Evolutionary conservation across 2,329 filamentous ascomycete genomes (phyloP).

Genomic region (Colletotrichum noveboracense): DNA sequence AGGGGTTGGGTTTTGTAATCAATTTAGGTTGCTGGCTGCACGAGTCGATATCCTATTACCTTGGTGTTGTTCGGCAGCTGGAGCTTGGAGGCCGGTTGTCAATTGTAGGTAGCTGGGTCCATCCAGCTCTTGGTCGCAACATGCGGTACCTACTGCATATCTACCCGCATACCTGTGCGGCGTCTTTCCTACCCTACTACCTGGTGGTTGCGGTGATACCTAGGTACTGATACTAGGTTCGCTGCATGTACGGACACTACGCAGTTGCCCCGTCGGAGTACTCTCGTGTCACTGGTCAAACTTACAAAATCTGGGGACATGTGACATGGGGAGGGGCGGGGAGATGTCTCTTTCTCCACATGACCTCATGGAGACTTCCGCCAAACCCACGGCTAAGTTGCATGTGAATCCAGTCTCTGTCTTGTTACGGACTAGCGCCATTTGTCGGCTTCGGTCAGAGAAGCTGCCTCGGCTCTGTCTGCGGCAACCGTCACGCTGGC

Average conservation of each 20-base stretch:
- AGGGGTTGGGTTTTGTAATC: neutral
- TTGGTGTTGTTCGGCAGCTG: neutral
- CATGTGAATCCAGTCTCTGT: conserved; percentile 14
- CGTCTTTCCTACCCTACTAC: neutral
- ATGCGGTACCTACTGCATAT: neutral
- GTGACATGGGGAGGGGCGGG: conserved; percentile 2
- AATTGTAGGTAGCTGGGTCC: neutral
- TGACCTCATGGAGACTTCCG: conserved; percentile 11
- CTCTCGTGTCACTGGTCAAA: neutral
- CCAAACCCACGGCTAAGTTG: conserved; percentile 1
- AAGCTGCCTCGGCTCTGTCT: conserved; percentile 24
- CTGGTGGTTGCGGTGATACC: neutral
- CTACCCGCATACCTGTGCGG: neutral
- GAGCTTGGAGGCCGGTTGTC: neutral
- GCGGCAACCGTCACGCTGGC: conserved; percentile 13
- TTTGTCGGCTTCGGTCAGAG: conserved; percentile 17
- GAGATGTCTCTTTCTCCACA: conserved; percentile 6
- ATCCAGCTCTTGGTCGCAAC: neutral
- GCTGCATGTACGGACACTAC: no score
- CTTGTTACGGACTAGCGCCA: conserved; percentile 11
- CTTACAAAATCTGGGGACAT: neutral
- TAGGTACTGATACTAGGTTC: neutral
- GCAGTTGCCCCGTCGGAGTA: neutral
- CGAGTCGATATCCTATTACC: neutral
- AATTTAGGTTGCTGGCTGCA: neutral